Evolutionary conservation across 2,329 filamentous ascomycete species (phyloP).

Genomic region (Calonectria pteridis): DNA sequence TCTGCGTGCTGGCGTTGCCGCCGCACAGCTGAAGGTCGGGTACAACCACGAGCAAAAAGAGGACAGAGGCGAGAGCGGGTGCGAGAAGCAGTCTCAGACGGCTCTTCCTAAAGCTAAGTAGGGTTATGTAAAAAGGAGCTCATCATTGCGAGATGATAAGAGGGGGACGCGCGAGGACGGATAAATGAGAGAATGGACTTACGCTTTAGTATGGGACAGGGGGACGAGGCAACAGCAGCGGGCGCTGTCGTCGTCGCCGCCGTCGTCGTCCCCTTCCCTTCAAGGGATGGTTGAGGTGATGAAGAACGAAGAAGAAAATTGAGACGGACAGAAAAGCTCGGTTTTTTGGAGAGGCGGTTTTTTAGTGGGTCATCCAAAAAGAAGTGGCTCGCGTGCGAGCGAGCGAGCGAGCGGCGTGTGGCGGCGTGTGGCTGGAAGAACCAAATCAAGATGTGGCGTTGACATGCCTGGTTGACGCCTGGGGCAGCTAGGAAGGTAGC

Average conservation of each 20-base stretch:
- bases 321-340: conserved; percentile 21
- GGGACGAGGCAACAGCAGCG: neutral
- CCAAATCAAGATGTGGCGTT: neutral
- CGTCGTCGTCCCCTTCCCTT: neutral
- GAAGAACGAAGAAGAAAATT: conserved; percentile 35
- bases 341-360: conserved; percentile 16
- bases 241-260: neutral
- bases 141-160: conserved; percentile 53
- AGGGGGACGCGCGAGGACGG: neutral
- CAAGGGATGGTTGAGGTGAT: conserved; percentile 10
- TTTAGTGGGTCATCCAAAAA: conserved; percentile 28
- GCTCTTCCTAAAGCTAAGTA: conserved; percentile 58
- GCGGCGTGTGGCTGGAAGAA: neutral
- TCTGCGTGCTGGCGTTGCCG: conserved; percentile 47
- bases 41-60: conserved; percentile 33
- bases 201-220: neutral
- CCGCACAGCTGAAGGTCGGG: conserved; percentile 47
- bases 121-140: conserved; percentile 55
- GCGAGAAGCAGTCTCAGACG: conserved; percentile 58
- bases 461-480: neutral
- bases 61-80: conserved; percentile 28
- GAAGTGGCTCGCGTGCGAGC: neutral
- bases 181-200: neutral
- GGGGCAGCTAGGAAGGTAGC: conserved; percentile 6
- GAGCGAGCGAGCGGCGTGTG: neutral